Conservation (phyloP, 2,329 filamentous ascomycete genomes). For the Diaporthe humulicola region DNA sequence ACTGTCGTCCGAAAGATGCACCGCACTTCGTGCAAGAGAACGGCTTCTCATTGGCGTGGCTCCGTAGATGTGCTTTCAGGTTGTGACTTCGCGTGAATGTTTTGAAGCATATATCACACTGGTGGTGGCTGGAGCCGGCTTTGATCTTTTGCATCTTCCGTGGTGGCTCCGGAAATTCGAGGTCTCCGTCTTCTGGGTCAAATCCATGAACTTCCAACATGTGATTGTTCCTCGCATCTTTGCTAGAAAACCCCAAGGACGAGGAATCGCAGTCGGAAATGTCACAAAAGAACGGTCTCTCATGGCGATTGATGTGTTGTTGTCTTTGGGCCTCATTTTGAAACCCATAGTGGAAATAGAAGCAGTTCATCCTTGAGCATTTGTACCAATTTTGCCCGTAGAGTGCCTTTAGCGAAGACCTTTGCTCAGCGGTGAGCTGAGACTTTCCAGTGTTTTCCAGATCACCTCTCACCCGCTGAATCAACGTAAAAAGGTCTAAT, state of each 20-base stretch:
- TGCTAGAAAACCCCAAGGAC: conserved; percentile 50
- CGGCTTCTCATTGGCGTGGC: conserved; percentile 42
- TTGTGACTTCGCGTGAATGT: conserved; percentile 43
- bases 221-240: conserved; percentile 51
- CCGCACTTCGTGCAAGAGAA: conserved; percentile 41
- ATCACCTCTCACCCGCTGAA: neutral
- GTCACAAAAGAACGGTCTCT: conserved; percentile 52
- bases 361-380: conserved; percentile 48
- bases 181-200: conserved; percentile 36
- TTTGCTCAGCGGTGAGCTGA: neutral
- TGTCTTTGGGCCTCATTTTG: conserved; percentile 46
- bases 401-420: neutral
- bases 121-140: conserved; percentile 32
- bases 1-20: conserved; percentile 40
- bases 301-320: conserved; percentile 51
- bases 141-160: conserved; percentile 26
- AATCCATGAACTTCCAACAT: conserved; percentile 43
- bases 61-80: conserved; percentile 42
- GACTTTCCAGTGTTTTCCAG: neutral
- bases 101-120: conserved; percentile 42
- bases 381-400: neutral
- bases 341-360: conserved; percentile 55
- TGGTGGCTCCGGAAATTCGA: conserved; percentile 42
- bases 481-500: neutral
- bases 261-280: conserved; percentile 48